Percentiles rank a stretch among this genome's conserved stretches.
These are phyloP conservation scores for Geotrichum europaeum DNA, from an alignment of 1,139 yeast genomes.

Conservation along the genomic window DNA sequence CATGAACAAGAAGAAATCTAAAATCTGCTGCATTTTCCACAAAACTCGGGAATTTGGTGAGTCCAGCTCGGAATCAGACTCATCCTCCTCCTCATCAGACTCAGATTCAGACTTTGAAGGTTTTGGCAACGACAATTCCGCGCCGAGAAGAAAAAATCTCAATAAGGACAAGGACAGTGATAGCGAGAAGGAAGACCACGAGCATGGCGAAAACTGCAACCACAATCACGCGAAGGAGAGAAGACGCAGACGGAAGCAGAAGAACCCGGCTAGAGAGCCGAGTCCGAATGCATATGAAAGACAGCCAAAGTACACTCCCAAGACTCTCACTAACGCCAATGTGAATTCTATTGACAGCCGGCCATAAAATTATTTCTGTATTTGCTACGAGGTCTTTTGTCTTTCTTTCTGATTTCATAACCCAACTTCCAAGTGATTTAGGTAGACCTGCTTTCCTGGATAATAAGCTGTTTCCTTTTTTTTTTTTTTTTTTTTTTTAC, in stretches of 20 bases:
- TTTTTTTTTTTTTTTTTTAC: too few relatives aligned
- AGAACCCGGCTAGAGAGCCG: slow-evolving; percentile 13
- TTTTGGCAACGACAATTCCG: slow-evolving; percentile 10
- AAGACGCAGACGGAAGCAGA: slow-evolving; percentile 11
- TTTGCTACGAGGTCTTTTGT: too few relatives aligned
- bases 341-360: background rate
- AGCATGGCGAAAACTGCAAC: slow-evolving; percentile 12
- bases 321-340: background rate
- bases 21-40: slow-evolving; percentile 91
- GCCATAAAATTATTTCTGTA: background rate
- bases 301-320: slow-evolving; percentile 27
- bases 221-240: slow-evolving; percentile 19
- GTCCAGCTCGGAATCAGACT: slow-evolving; percentile 42
- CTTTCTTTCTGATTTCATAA: too few relatives aligned
- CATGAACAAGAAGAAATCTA: slow-evolving; percentile 80
- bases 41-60: slow-evolving; percentile 72
- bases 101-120: slow-evolving; percentile 25
- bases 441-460: too few relatives aligned
- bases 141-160: background rate
- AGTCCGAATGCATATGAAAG: slow-evolving; percentile 38
- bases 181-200: slow-evolving; percentile 10
- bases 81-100: slow-evolving; percentile 37
- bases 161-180: background rate
- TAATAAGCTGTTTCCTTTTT: too few relatives aligned
- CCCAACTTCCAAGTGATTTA: too few relatives aligned